Evolutionary conservation across 2,329 filamentous ascomycete species (phyloP).

Genomic region (Neoarthrinium moseri): DNA sequence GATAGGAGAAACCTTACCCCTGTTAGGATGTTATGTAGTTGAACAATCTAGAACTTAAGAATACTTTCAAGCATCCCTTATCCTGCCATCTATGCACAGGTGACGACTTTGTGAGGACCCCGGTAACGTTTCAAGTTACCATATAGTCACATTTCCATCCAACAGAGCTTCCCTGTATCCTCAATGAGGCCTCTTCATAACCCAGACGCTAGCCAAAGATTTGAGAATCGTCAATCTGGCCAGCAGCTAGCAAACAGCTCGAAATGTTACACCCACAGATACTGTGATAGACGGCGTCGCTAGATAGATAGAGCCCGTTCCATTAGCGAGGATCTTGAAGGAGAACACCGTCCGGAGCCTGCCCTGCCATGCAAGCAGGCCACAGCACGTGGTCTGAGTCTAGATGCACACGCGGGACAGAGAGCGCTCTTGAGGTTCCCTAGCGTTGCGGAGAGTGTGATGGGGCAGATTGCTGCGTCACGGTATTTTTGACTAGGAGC

Average conservation of each 20-base stretch:
- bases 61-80: not conserved
- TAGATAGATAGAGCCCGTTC: no score
- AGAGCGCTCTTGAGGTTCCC: constrained; percentile 14
- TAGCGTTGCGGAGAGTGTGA: not conserved
- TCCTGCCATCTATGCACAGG: not conserved
- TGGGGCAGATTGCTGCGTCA: no score
- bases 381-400: constrained; percentile 21
- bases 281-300: constrained; percentile 11
- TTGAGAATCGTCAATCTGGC: constrained; percentile 10
- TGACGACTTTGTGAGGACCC: not conserved
- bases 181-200: not conserved
- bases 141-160: not conserved
- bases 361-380: constrained; percentile 13
- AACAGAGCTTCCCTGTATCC: not conserved
- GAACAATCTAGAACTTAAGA: not conserved
- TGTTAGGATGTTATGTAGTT: not conserved
- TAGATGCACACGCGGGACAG: constrained; percentile 16
- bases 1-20: not conserved
- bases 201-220: not conserved
- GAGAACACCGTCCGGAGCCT: constrained; percentile 19
- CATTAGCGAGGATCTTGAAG: constrained; percentile 5
- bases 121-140: not conserved
- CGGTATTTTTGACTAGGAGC: no score
- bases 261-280: constrained; percentile 16
- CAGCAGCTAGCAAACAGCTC: constrained; percentile 1